Base-by-base conservation (phyloP, 108 stramenopile genomes). In the Cylindrotheca fusiformis region DNA sequence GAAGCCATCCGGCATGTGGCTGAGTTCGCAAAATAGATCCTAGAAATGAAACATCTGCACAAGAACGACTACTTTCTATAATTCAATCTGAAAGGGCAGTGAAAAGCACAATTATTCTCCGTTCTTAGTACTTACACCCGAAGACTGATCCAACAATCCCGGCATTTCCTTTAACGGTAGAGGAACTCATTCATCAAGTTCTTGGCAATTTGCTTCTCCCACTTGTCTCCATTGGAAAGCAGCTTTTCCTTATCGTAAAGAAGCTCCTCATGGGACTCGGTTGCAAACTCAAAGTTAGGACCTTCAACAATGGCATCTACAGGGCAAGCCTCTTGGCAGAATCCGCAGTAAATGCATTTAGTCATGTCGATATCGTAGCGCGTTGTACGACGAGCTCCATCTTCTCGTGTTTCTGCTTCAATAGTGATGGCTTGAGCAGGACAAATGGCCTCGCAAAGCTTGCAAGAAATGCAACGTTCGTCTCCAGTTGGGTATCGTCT, bases 311-410 rank as follows among this genome's bases (percentile, higher is more conserved):
- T 99, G 62, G 98, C 98, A 79, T 99, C 98, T 27, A 98, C 96
- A 6, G 97, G 97, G 57, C 95, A 97, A 5, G 95, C 95, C 66
- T 98, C 97, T 83, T 97, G 96, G 76, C 99, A 99, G 72, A 94
- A 99, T 64, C 99, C 99, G 70, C 99, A 99, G 78, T 97, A 99
- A 65, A 99, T 99, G 69, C 99, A 99, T 85, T 99, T 99, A 67
- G 97, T 98, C 99, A 99, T 99, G 78, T 99, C 99, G 77, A 99
- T 99, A 73, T 99, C 99, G 81, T 99, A 98, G 25, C 96, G 88
- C 4, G 96, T 98, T 41, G 99, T 99, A 53, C 96, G 90, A 55
- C 97, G 87, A 26, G 95, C 91, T 26, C 99, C 91, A 74, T 95
- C 94, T 62, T 90, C 94, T 46, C 91, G 90, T 65, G 87, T 83